These are phyloP conservation scores for Paramecium bursaria DNA, from an alignment of 73 alveolate species.

Conservation along the genomic window DNA sequence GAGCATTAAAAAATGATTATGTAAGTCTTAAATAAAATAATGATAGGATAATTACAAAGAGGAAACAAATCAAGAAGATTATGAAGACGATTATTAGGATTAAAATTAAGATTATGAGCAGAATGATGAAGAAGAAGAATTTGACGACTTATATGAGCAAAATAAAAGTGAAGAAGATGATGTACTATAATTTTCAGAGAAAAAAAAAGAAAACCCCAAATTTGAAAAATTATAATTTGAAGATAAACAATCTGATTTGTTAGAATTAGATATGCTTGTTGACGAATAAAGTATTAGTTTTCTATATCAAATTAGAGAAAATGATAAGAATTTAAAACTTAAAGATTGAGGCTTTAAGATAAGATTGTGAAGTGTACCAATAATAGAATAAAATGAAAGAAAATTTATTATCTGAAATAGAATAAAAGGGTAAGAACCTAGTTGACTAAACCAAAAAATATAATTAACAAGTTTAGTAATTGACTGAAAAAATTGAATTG, in stretches of 20 bases:
- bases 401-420: slow-evolving; percentile 43
- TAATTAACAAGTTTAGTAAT: background rate
- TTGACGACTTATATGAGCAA: background rate
- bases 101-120: slow-evolving; percentile 8
- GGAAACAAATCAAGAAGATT: too few relatives aligned
- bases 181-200: background rate
- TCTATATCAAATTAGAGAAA: slow-evolving; percentile 8
- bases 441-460: slow-evolving; percentile 28
- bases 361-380: background rate
- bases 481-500: slow-evolving; percentile 42
- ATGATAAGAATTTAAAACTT: slow-evolving; percentile 13
- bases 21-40: too few relatives aligned
- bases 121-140: background rate
- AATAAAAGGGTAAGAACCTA: slow-evolving; percentile 38
- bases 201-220: background rate
- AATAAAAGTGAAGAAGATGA: slow-evolving; percentile 18
- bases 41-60: slow-evolving; percentile 1
- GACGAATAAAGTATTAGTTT: slow-evolving; percentile 31
- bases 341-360: slow-evolving; percentile 29
- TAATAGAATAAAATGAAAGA: slow-evolving; percentile 44
- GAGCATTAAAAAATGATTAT: slow-evolving; percentile 40
- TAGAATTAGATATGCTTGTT: slow-evolving; percentile 11
- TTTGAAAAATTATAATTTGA: slow-evolving; percentile 20
- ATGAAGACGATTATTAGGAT: too few relatives aligned
- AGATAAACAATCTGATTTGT: slow-evolving; percentile 28